Base-by-base conservation (phyloP, 2,329 filamentous ascomycete species). In the Alternaria burnsii region DNA sequence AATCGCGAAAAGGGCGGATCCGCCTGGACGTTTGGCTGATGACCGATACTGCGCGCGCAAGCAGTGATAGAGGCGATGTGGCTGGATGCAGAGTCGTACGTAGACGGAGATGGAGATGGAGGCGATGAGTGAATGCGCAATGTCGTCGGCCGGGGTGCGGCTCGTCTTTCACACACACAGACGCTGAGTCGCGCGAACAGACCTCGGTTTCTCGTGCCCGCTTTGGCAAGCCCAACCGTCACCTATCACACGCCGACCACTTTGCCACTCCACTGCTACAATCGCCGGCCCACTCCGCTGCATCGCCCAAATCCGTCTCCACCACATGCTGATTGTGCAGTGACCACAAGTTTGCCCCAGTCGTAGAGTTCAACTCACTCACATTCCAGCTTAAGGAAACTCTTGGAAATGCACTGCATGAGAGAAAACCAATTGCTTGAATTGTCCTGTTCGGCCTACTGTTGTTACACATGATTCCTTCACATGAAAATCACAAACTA, bases 161-260 rank as follows among this genome's bases (percentile, higher is more conserved):
- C 58, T 65, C 43, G 61, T 52, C 64, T 69, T 68, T 66, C 40
- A 16, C 30, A 34, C 18, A 36, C 58, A 69, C 61, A 58, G 16
- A 55, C 54, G 44, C 59, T 58, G 63, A 65, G 34, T 62, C 58
- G 66, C 58, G 61, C 58, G 61, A 48, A 66, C 47, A 59, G 64
- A 60, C 68, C 69, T 72, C 69, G 69, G 69, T 67, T 65, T 64
- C 59, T 60, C 44, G 59, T 58, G 48, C 62, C 61, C 50, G 62
- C 65, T 69, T 68, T 58, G 65, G 69, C 62, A 70, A 70, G 55
- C 63, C 65, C 63, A 70, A 61, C 24, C 24, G 24, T 24, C 24
- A 24, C 24, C 24, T 24, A 24, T 24, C 24, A 24, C 24, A 24
- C 24, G 24, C 24, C 24, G 24, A 24, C 61, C 10, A 24, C 43